These are phyloP conservation scores for Parastagonospora nodorum DNA, from an alignment of 2,329 filamentous ascomycete species.

Conservation along the genomic window DNA sequence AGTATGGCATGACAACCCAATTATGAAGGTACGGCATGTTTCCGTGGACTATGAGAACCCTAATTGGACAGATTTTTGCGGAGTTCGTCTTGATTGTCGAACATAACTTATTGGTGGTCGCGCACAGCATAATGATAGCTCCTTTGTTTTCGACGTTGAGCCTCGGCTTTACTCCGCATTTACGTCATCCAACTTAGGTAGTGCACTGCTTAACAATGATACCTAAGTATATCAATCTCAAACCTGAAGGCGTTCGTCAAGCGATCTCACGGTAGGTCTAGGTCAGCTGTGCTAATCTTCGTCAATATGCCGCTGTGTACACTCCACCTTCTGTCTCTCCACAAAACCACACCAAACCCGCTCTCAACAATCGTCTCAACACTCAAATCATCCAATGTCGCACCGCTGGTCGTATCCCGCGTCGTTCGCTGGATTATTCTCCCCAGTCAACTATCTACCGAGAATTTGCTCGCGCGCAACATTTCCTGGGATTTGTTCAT, in stretches of 20 bases:
- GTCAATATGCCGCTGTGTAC: slow-evolving; percentile 56
- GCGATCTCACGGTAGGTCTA: background rate
- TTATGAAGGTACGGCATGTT: too few species aligned
- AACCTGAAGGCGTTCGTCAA: slow-evolving; percentile 3
- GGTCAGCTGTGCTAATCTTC: too few species aligned
- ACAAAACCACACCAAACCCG: slow-evolving; percentile 37
- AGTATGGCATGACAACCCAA: too few species aligned
- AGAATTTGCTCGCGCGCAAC: slow-evolving; percentile 48
- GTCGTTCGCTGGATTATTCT: slow-evolving; percentile 58
- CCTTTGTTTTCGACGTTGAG: slow-evolving; percentile 6
- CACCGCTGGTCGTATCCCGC: slow-evolving; percentile 51
- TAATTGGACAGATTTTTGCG: too few species aligned
- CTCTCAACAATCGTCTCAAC: slow-evolving; percentile 49
- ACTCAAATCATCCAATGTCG: slow-evolving; percentile 40
- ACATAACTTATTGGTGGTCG: too few species aligned
- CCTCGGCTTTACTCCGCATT: slow-evolving; percentile 24
- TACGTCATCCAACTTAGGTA: slow-evolving; percentile 25
- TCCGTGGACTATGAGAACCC: too few species aligned
- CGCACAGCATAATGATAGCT: too few species aligned
- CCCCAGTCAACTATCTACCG: slow-evolving; percentile 50
- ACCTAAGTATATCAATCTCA: background rate
- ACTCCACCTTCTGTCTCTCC: slow-evolving; percentile 53
- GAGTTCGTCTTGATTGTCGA: too few species aligned
- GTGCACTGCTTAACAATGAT: background rate
- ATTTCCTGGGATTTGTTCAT: slow-evolving; percentile 56